Evolutionary conservation across 768 basidiomycete genomes (phyloP).

Genomic region (Saitozyma podzolica): DNA sequence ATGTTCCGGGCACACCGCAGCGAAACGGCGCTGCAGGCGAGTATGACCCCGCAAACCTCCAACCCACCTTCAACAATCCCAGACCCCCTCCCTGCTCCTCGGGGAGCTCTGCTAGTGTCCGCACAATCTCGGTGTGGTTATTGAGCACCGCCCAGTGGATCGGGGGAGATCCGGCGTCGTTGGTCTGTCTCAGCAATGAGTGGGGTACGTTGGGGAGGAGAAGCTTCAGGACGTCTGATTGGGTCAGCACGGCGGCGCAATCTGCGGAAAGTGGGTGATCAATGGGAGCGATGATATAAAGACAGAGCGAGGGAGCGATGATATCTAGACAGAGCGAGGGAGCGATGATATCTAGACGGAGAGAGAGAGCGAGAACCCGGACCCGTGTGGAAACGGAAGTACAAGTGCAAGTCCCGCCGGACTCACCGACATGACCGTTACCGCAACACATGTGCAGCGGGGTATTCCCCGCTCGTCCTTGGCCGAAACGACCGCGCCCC

Average conservation of each 20-base stretch:
- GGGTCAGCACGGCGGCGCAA: not conserved
- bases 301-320: not conserved
- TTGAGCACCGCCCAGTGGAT: constrained; percentile 92
- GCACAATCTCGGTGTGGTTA: constrained; percentile 61
- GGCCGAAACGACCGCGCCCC: constrained; percentile 54
- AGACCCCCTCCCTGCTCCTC: constrained; percentile 51
- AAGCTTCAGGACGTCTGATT: constrained; percentile 69
- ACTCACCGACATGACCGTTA: constrained; percentile 81
- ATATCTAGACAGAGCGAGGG: not conserved
- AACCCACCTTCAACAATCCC: constrained; percentile 42
- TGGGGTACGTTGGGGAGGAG: constrained; percentile 66
- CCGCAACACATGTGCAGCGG: constrained; percentile 82
- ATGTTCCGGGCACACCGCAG: too few species aligned
- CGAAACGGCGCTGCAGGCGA: too few species aligned
- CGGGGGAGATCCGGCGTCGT: constrained; percentile 74
- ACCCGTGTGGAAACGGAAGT: not conserved
- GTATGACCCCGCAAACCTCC: too few species aligned
- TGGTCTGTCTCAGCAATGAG: constrained; percentile 63
- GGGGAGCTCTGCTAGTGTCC: constrained; percentile 42
- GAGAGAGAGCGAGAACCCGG: too few species aligned
- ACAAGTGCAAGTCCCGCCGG: not conserved
- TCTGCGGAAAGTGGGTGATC: too few species aligned
- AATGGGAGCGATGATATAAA: too few species aligned
- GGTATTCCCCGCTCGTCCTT: constrained; percentile 75
- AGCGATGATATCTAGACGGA: not conserved